Percentiles rank a stretch among this genome's conserved stretches.
These are phyloP conservation scores for Novymonas esmeraldas DNA, from an alignment of 208 protist genomes.

Conservation along the genomic window DNA sequence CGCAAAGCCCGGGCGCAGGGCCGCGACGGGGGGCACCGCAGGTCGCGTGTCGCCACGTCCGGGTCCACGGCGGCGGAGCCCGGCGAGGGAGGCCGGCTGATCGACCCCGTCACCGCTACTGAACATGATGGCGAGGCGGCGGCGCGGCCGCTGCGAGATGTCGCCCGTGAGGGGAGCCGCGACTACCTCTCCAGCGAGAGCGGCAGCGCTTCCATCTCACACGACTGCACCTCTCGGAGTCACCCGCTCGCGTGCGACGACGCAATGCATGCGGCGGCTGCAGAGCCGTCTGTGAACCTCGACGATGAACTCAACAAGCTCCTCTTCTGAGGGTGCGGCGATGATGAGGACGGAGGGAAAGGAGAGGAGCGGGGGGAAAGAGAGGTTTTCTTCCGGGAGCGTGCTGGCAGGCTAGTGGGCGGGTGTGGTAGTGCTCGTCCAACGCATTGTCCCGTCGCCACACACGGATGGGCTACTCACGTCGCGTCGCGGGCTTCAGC, in stretches of 20 bases:
- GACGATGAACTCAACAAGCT: conserved; percentile 72
- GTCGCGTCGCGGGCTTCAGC: too few species aligned
- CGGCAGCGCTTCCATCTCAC: not conserved
- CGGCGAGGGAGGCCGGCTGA: not conserved
- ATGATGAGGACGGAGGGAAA: too few species aligned
- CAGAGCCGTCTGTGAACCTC: conserved; percentile 46
- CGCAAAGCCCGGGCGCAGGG: not conserved
- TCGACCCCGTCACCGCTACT: not conserved
- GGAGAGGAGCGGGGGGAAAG: too few species aligned
- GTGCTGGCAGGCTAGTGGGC: too few species aligned
- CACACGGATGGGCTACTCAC: too few species aligned
- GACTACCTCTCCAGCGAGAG: conserved; percentile 3
- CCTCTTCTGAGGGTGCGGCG: conserved; percentile 27
- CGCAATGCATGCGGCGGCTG: not conserved
- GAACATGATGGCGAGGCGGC: not conserved
- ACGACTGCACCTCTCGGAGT: not conserved
- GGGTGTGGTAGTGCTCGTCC: too few species aligned
- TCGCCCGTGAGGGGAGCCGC: not conserved
- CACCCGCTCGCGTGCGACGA: not conserved
- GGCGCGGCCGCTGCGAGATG: not conserved
- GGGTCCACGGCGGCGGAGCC: not conserved
- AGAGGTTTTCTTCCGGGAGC: too few species aligned
- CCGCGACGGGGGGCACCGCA: not conserved
- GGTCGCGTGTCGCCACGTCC: not conserved
- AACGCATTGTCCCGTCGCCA: too few species aligned